Base-by-base conservation (phyloP, 768 basidiomycete genomes). In the Pulveroboletus sp. region DNA sequence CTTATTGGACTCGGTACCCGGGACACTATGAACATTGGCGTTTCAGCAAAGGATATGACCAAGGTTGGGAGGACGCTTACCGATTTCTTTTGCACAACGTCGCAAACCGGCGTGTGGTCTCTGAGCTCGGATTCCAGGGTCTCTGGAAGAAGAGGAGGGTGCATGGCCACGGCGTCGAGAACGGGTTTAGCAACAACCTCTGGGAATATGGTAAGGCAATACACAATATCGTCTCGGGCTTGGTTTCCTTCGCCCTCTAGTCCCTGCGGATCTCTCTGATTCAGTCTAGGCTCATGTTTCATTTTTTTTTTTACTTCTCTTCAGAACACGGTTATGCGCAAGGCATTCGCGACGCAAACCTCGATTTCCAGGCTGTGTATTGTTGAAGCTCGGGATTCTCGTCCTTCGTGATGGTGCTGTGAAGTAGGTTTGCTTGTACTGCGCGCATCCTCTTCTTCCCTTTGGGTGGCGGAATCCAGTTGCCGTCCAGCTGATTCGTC, bases 51-150 rank as follows among this genome's bases (percentile, higher is more conserved):
- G 89, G 87, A 2, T 90, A 82, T 57, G 32, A 71, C 2, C 69
- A 73, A 45, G 89, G 89, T 1, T 92, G 89, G 89, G 79, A 82
- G 24, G 86, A 84, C 50, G 79, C 79, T 0, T 79, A 80, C 58
- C 46, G 60, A 31, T 89, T 89, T 69, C 72, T 86, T 42, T 14
- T 57, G 33, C 53, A 67, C 50, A 47, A 43, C 31, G 47, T 53
- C 28, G 47, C 59, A 14, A 53, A 41, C 18, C 50, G 45, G 31
- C 57, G 51, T 32, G 57, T 66, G 13, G 69, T 76, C 8, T 75
- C 73, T 26, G 81, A 86, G 63, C 62, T 89, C 3, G 89, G 86
- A 27, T 89, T 86, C 64, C 70, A 73, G 51, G 74, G 74, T 17
- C 76, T 78, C n/a, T 83, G 83, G 84, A 73, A 75, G 37, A 73